These are phyloP conservation scores for Trichomonascus vanleenenianus DNA, from an alignment of 805 yeast species.

Conservation along the genomic window DNA sequence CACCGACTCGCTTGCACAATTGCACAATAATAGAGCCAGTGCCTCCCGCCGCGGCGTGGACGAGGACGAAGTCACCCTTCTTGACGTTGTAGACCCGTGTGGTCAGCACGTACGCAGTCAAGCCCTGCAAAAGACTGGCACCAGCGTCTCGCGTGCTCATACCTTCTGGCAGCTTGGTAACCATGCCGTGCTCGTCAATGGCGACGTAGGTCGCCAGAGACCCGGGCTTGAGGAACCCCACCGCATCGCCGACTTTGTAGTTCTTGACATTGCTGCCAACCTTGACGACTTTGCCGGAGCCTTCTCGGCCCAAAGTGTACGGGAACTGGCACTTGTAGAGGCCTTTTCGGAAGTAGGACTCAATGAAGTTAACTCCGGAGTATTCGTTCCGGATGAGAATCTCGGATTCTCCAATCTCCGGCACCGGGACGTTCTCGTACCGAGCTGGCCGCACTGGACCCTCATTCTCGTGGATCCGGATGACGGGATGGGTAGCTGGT, in stretches of 20 bases:
- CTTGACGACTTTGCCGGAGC: constrained; percentile 54
- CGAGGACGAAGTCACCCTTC: constrained; percentile 61
- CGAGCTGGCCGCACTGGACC: constrained; percentile 48
- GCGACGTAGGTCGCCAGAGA: constrained; percentile 74
- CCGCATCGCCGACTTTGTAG: constrained; percentile 60
- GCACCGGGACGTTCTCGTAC: constrained; percentile 53
- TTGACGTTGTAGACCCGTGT: constrained; percentile 59
- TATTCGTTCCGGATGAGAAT: constrained; percentile 65
- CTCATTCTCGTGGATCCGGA: constrained; percentile 42
- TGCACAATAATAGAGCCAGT: constrained; percentile 72
- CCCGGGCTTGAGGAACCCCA: constrained; percentile 44
- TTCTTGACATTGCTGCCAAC: constrained; percentile 51
- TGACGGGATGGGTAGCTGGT: constrained; percentile 18
- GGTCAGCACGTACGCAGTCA: constrained; percentile 70
- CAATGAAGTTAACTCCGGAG: constrained; percentile 79
- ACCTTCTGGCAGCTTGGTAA: constrained; percentile 44
- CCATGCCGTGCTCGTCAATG: constrained; percentile 22
- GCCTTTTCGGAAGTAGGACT: constrained; percentile 75
- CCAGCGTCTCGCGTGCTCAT: constrained; percentile 44
- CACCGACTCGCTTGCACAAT: constrained; percentile 55
- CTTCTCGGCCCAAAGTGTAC: constrained; percentile 55
- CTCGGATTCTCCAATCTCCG: constrained; percentile 46
- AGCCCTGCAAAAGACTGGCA: constrained; percentile 58
- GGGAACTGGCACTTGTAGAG: constrained; percentile 59
- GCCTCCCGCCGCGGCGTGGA: constrained; percentile 96